Evolutionary conservation across 257 asterid species (phyloP).

Genomic region (Jasminum sambac): DNA sequence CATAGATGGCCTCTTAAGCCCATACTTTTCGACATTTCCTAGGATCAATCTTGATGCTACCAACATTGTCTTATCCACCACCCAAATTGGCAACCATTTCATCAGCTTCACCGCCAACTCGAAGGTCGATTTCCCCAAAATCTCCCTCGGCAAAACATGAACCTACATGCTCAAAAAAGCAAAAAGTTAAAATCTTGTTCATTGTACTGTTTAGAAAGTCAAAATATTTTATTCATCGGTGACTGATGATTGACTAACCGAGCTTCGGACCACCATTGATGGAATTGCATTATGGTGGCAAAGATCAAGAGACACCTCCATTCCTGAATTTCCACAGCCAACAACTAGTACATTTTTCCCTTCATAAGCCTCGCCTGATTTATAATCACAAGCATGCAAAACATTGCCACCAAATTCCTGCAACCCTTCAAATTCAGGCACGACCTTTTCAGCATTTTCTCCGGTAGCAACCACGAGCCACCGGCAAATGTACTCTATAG

Average conservation of each 20-base stretch:
- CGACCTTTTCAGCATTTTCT: conserved; percentile 79
- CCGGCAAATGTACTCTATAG: conserved; percentile 65
- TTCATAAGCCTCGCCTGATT: conserved; percentile 57
- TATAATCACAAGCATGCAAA: conserved; percentile 83
- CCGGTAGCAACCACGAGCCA: conserved; percentile 95
- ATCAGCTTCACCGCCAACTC: conserved; percentile 53
- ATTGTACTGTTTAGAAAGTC: neutral
- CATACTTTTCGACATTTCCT: conserved; percentile 67
- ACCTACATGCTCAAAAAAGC: conserved; percentile 38
- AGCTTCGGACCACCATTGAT: conserved; percentile 75
- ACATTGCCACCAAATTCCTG: conserved; percentile 53
- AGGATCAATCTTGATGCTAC: conserved; percentile 58
- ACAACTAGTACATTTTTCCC: conserved; percentile 74
- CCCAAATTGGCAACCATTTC: conserved; percentile 75
- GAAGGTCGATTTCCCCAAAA: conserved; percentile 71
- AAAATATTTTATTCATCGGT: too few species aligned
- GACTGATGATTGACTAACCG: conserved; percentile 43
- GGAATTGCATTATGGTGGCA: conserved; percentile 67
- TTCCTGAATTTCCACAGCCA: conserved; percentile 95
- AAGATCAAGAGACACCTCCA: conserved; percentile 94
- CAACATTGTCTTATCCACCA: conserved; percentile 63
- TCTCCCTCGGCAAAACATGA: conserved; percentile 88
- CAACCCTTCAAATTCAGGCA: conserved; percentile 69
- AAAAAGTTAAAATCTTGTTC: neutral
- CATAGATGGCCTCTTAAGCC: conserved; percentile 61